phyloP scores from a whole-genome alignment of 1,139 yeast genomes.

The Kluyveromyces sp. region DNA sequence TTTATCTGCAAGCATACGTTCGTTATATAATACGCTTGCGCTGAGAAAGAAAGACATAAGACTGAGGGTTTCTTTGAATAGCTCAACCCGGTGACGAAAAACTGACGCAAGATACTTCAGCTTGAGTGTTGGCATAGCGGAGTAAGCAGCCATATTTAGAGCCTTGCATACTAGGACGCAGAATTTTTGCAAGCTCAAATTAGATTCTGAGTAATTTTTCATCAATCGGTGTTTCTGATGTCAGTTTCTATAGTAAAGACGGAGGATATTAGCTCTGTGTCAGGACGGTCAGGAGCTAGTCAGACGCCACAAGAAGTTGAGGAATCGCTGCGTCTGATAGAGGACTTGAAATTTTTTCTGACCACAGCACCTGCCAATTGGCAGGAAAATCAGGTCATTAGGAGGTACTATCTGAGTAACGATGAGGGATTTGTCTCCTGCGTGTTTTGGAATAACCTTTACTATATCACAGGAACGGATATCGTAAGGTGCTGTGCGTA shows the following conservation, averaged over 20 bases:
- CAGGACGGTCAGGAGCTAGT: conserved; percentile 1
- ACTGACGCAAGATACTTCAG: no score
- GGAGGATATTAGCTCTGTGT: conserved; percentile 4
- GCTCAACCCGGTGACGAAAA: no score
- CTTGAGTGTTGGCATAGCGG: no score
- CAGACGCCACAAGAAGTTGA: conserved; percentile 12
- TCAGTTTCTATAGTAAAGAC: conserved; percentile 6
- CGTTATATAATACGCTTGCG: no score
- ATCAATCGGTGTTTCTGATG: not conserved
- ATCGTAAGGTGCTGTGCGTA: conserved; percentile 87
- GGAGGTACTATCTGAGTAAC: conserved; percentile 77
- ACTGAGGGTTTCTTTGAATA: no score
- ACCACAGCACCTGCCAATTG: conserved; percentile 94
- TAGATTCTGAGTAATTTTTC: no score
- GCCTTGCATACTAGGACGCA: no score
- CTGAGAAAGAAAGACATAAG: no score
- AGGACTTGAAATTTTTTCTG: conserved; percentile 73
- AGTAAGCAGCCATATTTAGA: no score
- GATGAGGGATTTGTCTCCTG: conserved; percentile 91
- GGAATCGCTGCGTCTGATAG: conserved; percentile 46
- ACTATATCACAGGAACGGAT: conserved; percentile 92
- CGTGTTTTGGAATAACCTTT: conserved; percentile 85
- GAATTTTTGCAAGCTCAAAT: no score
- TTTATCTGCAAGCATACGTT: no score
- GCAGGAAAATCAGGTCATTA: conserved; percentile 82